Base-by-base conservation (phyloP, 345 rosid genomes). In the Punica granatum region DNA sequence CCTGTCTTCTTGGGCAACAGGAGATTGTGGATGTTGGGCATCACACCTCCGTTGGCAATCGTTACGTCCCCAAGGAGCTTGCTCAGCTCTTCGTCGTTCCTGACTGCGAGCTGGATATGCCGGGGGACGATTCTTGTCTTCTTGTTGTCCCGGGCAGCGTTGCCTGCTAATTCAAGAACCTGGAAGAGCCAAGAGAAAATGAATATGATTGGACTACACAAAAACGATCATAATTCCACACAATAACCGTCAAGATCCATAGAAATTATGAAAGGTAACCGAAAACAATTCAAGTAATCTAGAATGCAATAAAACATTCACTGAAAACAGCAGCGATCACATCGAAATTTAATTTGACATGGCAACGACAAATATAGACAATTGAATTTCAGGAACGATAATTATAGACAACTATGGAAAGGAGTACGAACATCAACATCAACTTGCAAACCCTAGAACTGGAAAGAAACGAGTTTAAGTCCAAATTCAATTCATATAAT, bases 1-100 rank as follows among this genome's bases (percentile, higher is more conserved):
- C 96, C 96, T 7, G 93, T 7, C 84, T 92, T 92, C 81, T 89
- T 92, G 4, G 96, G 97, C 26, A 91, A 86, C 37, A 91, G 89
- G 33, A 84, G 92, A 72, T 85, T 91, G 83, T 91, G 97, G 76
- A 91, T 91, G 76, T 91, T 91, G 0, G 96, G 96, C 96, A 92
- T 89, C 70, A 92, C 93, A 72, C 93, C 98, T 8, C 98, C 98
- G 28, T 91, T 89, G 11, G 96, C 91, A 58, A 89, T 91, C 0
- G 96, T 91, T 0, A 91, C 96, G 51, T 91, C 98, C 35, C 98
- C 98, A 0, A 92, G 88, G 18, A 89, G 89, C 81, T 92, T 92
- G 84, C 98, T 89, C 36, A 92, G 83, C 68, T 92, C 96, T 70
- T 92, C 98, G 0, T 92, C 96, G 1, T 89, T 91, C 72, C 96